These are phyloP conservation scores for Xylaria sp. DNA, from an alignment of 2,329 filamentous ascomycete genomes.

Conservation along the genomic window DNA sequence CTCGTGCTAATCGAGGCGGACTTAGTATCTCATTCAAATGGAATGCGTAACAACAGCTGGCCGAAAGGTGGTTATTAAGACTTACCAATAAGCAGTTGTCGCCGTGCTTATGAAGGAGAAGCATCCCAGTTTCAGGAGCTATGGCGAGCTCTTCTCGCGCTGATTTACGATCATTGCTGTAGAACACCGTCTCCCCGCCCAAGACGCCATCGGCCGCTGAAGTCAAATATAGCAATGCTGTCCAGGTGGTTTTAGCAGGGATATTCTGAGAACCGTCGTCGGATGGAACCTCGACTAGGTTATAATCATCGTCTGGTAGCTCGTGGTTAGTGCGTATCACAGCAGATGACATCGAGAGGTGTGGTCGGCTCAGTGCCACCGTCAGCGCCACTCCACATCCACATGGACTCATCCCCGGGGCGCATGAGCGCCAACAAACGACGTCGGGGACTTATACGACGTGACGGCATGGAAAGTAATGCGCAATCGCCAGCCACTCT, in stretches of 20 bases:
- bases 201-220: constrained; percentile 77
- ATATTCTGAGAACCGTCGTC: constrained; percentile 48
- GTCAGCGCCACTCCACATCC: constrained; percentile 4
- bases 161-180: constrained; percentile 72
- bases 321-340: constrained; percentile 37
- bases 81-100: constrained; percentile 83
- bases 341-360: constrained; percentile 4
- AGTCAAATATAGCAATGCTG: constrained; percentile 86
- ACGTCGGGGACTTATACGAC: neutral
- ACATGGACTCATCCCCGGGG: neutral
- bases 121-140: constrained; percentile 82
- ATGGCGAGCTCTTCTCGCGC: constrained; percentile 75
- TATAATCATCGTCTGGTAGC: constrained; percentile 83
- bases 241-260: constrained; percentile 85
- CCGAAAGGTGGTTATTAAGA: constrained; percentile 35
- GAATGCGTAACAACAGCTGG: constrained; percentile 12
- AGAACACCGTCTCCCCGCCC: constrained; percentile 93
- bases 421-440: constrained; percentile 9
- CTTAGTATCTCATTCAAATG: constrained; percentile 8
- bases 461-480: constrained; percentile 13
- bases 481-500: constrained; percentile 6
- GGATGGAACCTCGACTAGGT: constrained; percentile 71
- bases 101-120: constrained; percentile 88
- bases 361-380: neutral
- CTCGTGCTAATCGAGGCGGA: constrained; percentile 72